Percentiles rank a stretch among this genome's conserved stretches.
phyloP scores from a whole-genome alignment of 2,329 filamentous ascomycete species.

The Epichloe elymi region DNA sequence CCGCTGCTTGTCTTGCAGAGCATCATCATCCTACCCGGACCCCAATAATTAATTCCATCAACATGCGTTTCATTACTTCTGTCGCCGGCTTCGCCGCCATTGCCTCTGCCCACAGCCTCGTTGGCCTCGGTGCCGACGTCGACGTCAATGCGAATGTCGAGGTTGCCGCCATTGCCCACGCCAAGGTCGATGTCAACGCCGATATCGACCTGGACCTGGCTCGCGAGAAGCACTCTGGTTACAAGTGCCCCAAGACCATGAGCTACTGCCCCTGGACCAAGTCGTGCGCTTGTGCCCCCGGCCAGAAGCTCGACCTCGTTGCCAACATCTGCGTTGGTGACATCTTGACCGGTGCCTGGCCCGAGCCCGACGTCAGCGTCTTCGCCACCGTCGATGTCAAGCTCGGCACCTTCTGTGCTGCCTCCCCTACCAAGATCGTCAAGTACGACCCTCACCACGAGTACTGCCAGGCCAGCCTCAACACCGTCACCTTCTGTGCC shows the following conservation, averaged over 20 bases:
- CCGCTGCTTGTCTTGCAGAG: neutral
- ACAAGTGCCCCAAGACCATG: conserved; percentile 22
- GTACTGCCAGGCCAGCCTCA: conserved; percentile 22
- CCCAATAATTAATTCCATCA: conserved; percentile 2
- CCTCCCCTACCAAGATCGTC: conserved; percentile 20
- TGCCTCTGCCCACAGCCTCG: conserved; percentile 14
- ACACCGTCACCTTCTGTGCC: conserved; percentile 22
- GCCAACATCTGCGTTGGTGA: conserved; percentile 15
- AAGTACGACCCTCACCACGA: conserved; percentile 20
- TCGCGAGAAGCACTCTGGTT: conserved; percentile 10
- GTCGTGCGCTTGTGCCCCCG: conserved; percentile 30
- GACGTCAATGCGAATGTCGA: conserved; percentile 5
- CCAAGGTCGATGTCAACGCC: conserved; percentile 1
- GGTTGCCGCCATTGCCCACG: conserved; percentile 6
- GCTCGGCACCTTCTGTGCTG: conserved; percentile 21
- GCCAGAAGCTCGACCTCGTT: conserved; percentile 24
- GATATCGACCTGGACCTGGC: conserved; percentile 9
- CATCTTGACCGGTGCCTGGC: conserved; percentile 19
- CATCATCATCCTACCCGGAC: neutral
- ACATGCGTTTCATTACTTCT: conserved; percentile 20
- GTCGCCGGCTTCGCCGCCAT: conserved; percentile 14
- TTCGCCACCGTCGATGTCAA: conserved; percentile 15
- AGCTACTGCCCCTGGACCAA: conserved; percentile 24
- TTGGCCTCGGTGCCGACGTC: conserved; percentile 12
- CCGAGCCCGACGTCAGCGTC: conserved; percentile 16